These are phyloP conservation scores for Forsythia suspensa DNA, from an alignment of 257 asterid genomes.

Conservation along the genomic window DNA sequence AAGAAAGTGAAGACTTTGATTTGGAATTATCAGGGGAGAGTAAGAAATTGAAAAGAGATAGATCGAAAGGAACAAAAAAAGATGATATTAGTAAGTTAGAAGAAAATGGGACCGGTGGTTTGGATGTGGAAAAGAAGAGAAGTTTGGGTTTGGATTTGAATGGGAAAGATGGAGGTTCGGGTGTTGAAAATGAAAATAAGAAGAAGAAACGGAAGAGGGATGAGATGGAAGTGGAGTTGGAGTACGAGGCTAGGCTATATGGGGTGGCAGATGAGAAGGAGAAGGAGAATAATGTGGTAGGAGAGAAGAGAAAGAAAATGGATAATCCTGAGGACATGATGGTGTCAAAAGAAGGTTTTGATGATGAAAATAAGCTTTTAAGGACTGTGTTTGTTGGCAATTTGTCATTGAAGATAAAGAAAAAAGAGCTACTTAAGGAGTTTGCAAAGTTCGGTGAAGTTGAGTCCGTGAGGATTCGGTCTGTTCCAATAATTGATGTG, in stretches of 20 bases:
- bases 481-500: conserved; percentile 83
- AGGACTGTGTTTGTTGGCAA: conserved; percentile 96
- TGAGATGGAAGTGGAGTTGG: conserved; percentile 65
- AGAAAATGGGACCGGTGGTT: not conserved
- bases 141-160: conserved; percentile 6
- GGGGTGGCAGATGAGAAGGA: conserved; percentile 41
- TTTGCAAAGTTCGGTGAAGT: conserved; percentile 82
- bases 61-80: conserved; percentile 7
- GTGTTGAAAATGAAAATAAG: conserved; percentile 32
- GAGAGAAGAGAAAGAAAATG: conserved; percentile 88
- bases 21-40: conserved; percentile 23
- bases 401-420: conserved; percentile 79
- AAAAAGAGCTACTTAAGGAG: conserved; percentile 70
- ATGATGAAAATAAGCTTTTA: conserved; percentile 81
- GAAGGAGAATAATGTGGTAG: conserved; percentile 42
- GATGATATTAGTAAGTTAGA: not conserved
- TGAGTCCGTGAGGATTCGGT: conserved; percentile 88
- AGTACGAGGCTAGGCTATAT: conserved; percentile 67
- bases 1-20: conserved; percentile 26
- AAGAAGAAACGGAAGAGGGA: conserved; percentile 90
- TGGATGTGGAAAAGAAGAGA: not conserved
- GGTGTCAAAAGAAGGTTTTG: conserved; percentile 84
- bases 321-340: conserved; percentile 73
- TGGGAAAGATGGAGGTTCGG: conserved; percentile 15
- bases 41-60: conserved; percentile 38